A percentile compares a stretch with the other conserved stretches of the same genome.
phyloP scores from a whole-genome alignment of 2,329 filamentous ascomycete genomes.

The Fusarium devonianum region DNA sequence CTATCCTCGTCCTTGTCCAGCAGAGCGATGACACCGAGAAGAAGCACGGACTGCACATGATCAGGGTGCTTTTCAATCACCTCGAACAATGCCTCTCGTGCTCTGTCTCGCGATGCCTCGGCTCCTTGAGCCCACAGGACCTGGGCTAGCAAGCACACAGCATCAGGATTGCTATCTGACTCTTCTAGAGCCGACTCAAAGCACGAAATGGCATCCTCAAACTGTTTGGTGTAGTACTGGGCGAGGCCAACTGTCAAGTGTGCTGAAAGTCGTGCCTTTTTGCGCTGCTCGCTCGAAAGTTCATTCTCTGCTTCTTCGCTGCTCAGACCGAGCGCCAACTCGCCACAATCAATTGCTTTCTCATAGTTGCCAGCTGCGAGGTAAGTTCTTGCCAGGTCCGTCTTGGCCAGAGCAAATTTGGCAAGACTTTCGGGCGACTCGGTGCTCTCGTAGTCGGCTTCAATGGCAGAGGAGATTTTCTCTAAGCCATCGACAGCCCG shows the following conservation, averaged over 20 bases:
- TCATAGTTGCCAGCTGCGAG: slow-evolving; percentile 72
- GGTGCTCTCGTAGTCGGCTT: slow-evolving; percentile 83
- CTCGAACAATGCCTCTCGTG: slow-evolving; percentile 80
- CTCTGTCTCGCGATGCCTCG: slow-evolving; percentile 75
- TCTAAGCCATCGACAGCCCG: slow-evolving; percentile 72
- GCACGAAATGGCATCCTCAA: slow-evolving; percentile 75
- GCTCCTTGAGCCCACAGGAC: slow-evolving; percentile 91
- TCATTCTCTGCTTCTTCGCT: slow-evolving; percentile 74
- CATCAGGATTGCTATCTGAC: slow-evolving; percentile 78
- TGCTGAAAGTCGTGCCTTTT: slow-evolving; percentile 79
- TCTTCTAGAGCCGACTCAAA: slow-evolving; percentile 84
- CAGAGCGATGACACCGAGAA: slow-evolving; percentile 84
- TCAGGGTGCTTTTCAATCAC: slow-evolving; percentile 76
- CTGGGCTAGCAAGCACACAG: slow-evolving; percentile 86
- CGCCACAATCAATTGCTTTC: slow-evolving; percentile 78
- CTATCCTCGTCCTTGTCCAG: slow-evolving; percentile 81
- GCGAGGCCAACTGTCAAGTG: slow-evolving; percentile 87
- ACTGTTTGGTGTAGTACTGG: slow-evolving; percentile 72
- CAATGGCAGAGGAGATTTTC: slow-evolving; percentile 71
- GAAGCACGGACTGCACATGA: slow-evolving; percentile 79
- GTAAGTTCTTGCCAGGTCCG: slow-evolving; percentile 85
- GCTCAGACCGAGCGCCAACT: slow-evolving; percentile 80
- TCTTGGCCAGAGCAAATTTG: slow-evolving; percentile 81
- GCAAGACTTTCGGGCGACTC: slow-evolving; percentile 78
- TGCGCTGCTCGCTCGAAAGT: slow-evolving; percentile 69